A percentile compares a stretch with the other conserved stretches of the same genome.
Evolutionary conservation across 2,329 filamentous ascomycete species (phyloP).

Genomic region (Cadophora sp.): DNA sequence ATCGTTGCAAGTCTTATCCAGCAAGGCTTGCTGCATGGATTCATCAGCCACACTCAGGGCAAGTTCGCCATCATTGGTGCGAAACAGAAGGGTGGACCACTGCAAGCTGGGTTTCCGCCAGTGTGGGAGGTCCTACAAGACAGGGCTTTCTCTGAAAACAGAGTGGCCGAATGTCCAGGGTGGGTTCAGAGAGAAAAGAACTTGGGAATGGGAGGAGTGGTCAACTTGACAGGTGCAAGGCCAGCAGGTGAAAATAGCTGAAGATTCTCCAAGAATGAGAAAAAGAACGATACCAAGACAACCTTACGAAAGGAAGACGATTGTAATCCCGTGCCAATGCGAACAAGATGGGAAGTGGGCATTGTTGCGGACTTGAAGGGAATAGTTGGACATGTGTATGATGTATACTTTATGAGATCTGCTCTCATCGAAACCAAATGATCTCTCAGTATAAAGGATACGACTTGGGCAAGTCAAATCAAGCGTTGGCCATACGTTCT

Average conservation of each 20-base stretch:
- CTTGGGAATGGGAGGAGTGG: slow-evolving; percentile 58
- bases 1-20: slow-evolving; percentile 78
- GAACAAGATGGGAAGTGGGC: neutral
- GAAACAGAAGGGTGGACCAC: slow-evolving; percentile 66
- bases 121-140: slow-evolving; percentile 73
- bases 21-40: slow-evolving; percentile 83
- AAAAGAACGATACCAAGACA: neutral
- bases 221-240: slow-evolving; percentile 62
- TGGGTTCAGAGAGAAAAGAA: slow-evolving; percentile 65
- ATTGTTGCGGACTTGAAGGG: neutral
- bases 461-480: neutral
- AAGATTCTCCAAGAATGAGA: neutral
- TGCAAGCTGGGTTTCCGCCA: slow-evolving; percentile 77
- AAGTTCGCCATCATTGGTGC: slow-evolving; percentile 85
- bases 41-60: slow-evolving; percentile 77
- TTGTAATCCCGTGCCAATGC: neutral
- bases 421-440: neutral
- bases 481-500: neutral
- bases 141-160: slow-evolving; percentile 63
- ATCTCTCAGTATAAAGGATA: neutral
- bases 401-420: neutral
- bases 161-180: slow-evolving; percentile 66
- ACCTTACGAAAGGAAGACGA: neutral
- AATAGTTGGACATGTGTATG: neutral
- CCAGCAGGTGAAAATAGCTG: slow-evolving; percentile 50